Conservation (phyloP, 1,284 basidiomycete genomes). For the Leccinum solheimii region DNA sequence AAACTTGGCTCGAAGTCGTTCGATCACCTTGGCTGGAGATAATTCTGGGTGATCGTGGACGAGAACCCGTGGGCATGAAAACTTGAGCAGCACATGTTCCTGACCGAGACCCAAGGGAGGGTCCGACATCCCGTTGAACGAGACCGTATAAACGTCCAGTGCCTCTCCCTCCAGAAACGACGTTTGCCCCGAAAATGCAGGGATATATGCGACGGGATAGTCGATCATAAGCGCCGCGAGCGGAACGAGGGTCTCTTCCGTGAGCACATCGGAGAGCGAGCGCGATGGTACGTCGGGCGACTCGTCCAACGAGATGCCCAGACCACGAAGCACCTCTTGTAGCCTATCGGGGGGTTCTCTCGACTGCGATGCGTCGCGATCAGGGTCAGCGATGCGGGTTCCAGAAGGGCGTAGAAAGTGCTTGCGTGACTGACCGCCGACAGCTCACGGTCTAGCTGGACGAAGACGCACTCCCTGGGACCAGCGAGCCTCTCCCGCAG, state of each 20-base stretch:
- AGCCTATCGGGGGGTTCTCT: conserved; percentile 15
- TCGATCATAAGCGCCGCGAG: conserved; percentile 57
- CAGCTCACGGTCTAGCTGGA: conserved; percentile 18
- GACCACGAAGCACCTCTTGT: conserved; percentile 11
- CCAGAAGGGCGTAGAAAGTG: neutral
- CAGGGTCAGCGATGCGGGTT: neutral
- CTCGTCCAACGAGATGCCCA: conserved; percentile 27
- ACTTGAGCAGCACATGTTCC: conserved; percentile 39
- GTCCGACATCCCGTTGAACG: conserved; percentile 13
- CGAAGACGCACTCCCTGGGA: conserved; percentile 16
- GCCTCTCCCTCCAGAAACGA: conserved; percentile 43
- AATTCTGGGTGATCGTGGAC: conserved; percentile 18
- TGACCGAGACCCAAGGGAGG: neutral
- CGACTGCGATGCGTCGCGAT: conserved; percentile 10
- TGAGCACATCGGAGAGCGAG: conserved; percentile 28
- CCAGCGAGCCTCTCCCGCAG: conserved; percentile 15
- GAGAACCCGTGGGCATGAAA: conserved; percentile 42
- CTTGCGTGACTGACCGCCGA: conserved; percentile 25
- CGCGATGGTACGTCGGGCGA: conserved; percentile 18
- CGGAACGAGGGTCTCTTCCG: conserved; percentile 39
- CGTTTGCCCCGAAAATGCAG: conserved; percentile 34
- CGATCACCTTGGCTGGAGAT: conserved; percentile 22
- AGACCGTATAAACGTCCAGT: conserved; percentile 51
- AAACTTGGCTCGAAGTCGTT: conserved; percentile 26
- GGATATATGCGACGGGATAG: conserved; percentile 58